Conservation (phyloP, 441 rosid species). For the Corymbia calophylla region DNA sequence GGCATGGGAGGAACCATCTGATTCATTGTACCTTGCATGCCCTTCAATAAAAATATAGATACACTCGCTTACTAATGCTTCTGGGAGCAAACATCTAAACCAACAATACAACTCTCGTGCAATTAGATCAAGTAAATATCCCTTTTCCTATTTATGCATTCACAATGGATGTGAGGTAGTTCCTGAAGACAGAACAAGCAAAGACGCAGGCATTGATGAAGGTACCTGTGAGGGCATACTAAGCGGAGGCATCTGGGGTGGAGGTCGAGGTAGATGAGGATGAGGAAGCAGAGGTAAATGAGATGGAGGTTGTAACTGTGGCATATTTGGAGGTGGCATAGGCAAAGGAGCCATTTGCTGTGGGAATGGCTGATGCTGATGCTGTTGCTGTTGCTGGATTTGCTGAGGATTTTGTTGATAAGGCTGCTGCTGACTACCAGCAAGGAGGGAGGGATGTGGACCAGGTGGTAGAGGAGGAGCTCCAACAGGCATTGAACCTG, state of each 20-base stretch:
- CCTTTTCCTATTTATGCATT: conserved; percentile 15
- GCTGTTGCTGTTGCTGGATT: conserved; percentile 49
- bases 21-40: conserved; percentile 88
- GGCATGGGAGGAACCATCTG: conserved; percentile 71
- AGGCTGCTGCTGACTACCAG: conserved; percentile 69
- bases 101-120: background rate
- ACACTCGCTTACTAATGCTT: background rate
- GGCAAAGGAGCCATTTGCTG: conserved; percentile 71
- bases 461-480: conserved; percentile 97
- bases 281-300: conserved; percentile 74
- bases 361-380: conserved; percentile 50
- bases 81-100: background rate
- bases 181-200: conserved; percentile 46
- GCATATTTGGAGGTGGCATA: conserved; percentile 72
- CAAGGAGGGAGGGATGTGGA: conserved; percentile 91
- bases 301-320: conserved; percentile 80
- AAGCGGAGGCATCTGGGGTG: conserved; percentile 69
- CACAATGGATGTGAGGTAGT: conserved; percentile 41
- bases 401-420: conserved; percentile 75
- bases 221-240: conserved; percentile 50
- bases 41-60: conserved; percentile 21
- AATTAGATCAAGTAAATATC: background rate
- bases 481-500: conserved; percentile 58
- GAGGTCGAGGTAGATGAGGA: conserved; percentile 76
- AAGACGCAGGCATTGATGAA: conserved; percentile 38